phyloP scores from a whole-genome alignment of 495 filamentous ascomycete genomes.

The Talaromyces nanjingensis region DNA sequence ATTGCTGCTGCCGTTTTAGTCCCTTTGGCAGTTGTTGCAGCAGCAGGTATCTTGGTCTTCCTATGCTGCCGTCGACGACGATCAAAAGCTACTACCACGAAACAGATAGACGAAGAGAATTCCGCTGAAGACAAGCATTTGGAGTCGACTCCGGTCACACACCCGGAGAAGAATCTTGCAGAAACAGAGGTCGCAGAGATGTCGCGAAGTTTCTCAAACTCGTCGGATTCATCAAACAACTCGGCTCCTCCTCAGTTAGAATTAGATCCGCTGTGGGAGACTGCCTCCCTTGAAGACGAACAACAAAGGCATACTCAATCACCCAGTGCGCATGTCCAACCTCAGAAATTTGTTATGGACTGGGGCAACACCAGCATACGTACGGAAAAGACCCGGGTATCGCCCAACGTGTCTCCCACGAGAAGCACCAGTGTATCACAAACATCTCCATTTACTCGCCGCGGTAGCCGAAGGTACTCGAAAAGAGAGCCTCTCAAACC shows the following conservation, averaged over 20 bases:
- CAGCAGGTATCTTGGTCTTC: constrained; percentile 28
- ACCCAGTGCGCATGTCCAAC: background rate
- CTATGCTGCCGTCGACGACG: constrained; percentile 35
- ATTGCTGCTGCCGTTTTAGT: constrained; percentile 39
- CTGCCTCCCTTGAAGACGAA: constrained; percentile 1
- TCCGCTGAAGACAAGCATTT: background rate
- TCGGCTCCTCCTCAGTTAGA: constrained; percentile 6
- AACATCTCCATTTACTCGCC: constrained; percentile 4
- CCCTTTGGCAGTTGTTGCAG: constrained; percentile 29
- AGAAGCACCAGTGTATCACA: constrained; percentile 6
- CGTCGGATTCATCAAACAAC: constrained; percentile 9
- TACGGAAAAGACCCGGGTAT: background rate
- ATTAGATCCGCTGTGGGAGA: background rate
- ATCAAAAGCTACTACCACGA: background rate
- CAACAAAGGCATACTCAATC: constrained; percentile 9
- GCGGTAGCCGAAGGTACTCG: constrained; percentile 4
- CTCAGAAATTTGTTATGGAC: constrained; percentile 1
- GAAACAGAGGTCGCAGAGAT: constrained; percentile 1
- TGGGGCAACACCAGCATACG: background rate
- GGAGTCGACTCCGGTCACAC: background rate
- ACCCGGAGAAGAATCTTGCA: background rate
- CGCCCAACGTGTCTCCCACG: background rate
- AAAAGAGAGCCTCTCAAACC: constrained; percentile 33
- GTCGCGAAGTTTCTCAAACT: constrained; percentile 7
- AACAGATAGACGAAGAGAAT: background rate